These are phyloP conservation scores for Plasmodium yoelii DNA, from an alignment of 169 alveolate genomes.

Conservation along the genomic window DNA sequence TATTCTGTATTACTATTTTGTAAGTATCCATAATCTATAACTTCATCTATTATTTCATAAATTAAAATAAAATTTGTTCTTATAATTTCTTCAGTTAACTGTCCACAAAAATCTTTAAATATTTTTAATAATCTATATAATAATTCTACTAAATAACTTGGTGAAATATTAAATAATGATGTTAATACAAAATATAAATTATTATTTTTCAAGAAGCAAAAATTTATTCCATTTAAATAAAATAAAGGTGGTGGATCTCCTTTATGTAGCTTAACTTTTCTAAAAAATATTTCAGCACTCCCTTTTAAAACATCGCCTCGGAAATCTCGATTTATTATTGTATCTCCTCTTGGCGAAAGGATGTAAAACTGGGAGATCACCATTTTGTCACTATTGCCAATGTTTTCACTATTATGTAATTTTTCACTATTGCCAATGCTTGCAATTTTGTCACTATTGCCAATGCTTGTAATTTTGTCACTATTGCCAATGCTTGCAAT, in stretches of 20 bases:
- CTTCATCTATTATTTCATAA: slow-evolving; percentile 97
- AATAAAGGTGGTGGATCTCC: slow-evolving; percentile 87
- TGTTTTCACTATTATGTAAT: too few relatives aligned
- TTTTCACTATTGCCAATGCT: too few relatives aligned
- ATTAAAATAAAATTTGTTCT: slow-evolving; percentile 96
- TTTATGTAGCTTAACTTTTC: slow-evolving; percentile 90
- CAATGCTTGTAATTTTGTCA: too few relatives aligned
- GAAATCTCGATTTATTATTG: slow-evolving; percentile 93
- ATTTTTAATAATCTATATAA: slow-evolving; percentile 90
- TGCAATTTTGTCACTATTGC: too few relatives aligned
- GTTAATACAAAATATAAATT: slow-evolving; percentile 93
- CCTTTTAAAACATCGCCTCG: slow-evolving; percentile 91
- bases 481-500: too few relatives aligned
- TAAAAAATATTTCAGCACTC: slow-evolving; percentile 93
- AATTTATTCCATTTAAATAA: slow-evolving; percentile 92
- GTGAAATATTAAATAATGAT: slow-evolving; percentile 92
- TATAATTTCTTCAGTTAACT: slow-evolving; percentile 96
- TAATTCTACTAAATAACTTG: slow-evolving; percentile 93
- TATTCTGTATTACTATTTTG: slow-evolving; percentile 95
- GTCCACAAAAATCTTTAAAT: slow-evolving; percentile 97
- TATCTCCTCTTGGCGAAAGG: slow-evolving; percentile 96
- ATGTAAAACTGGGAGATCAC: slow-evolving; percentile 93
- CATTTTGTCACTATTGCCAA: too few relatives aligned
- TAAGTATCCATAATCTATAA: slow-evolving; percentile 96
- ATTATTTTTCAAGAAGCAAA: slow-evolving; percentile 88